These are phyloP conservation scores for Saprolegnia diclina DNA, from an alignment of 352 stramenopile genomes.

Conservation along the genomic window DNA sequence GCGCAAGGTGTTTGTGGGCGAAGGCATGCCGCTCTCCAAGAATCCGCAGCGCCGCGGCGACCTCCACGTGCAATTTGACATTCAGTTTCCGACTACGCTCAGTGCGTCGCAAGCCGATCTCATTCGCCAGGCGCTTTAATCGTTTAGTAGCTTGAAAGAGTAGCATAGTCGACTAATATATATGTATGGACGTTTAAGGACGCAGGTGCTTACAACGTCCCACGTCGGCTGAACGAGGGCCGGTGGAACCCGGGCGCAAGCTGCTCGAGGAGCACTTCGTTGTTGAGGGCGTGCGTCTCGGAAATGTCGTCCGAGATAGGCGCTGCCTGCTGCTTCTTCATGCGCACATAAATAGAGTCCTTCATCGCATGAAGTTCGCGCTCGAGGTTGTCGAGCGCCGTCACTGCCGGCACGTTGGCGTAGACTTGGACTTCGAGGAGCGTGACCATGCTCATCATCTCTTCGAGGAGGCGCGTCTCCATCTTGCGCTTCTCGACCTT, in stretches of 20 bases:
- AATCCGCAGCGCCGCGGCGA: conserved; percentile 79
- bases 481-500: conserved; percentile 65
- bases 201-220: conserved; percentile 11
- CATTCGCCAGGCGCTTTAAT: conserved; percentile 67
- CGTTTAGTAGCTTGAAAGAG: neutral
- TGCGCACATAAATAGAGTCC: conserved; percentile 9
- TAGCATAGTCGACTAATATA: neutral
- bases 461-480: conserved; percentile 67
- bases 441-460: conserved; percentile 61
- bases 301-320: conserved; percentile 20
- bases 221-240: conserved; percentile 15
- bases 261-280: conserved; percentile 20
- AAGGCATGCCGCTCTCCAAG: conserved; percentile 95
- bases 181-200: neutral
- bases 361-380: conserved; percentile 10
- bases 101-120: conserved; percentile 63
- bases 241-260: neutral
- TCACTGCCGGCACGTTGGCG: neutral
- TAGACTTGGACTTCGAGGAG: conserved; percentile 65
- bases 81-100: conserved; percentile 94
- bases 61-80: conserved; percentile 95
- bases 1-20: conserved; percentile 87
- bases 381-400: conserved; percentile 30
- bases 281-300: conserved; percentile 22
- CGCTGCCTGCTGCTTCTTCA: conserved; percentile 18